These are phyloP conservation scores for Hydnomerulius pinastri DNA, from an alignment of 768 basidiomycete species.

Conservation along the genomic window DNA sequence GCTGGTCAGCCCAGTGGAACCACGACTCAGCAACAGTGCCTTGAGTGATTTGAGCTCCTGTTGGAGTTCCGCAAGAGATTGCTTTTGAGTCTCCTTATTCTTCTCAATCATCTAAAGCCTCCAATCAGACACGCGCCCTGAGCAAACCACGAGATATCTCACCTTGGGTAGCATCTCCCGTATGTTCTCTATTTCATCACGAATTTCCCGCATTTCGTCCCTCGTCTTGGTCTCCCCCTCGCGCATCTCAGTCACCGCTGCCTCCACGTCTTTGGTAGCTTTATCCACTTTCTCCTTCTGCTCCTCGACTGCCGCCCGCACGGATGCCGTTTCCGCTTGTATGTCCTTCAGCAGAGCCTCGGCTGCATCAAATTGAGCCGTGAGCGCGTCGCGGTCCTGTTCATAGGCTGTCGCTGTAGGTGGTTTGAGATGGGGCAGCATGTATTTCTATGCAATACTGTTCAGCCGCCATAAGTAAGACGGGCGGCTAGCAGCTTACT, in stretches of 20 bases:
- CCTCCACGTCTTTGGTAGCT: conserved; percentile 71
- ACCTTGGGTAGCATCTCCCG: conserved; percentile 95
- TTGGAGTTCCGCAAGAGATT: conserved; percentile 84
- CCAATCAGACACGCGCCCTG: conserved; percentile 1
- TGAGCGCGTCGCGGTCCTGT: conserved; percentile 79
- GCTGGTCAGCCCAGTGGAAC: conserved; percentile 47
- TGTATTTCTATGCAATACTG: conserved; percentile 69
- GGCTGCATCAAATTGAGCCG: conserved; percentile 88
- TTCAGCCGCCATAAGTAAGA: not conserved
- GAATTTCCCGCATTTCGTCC: conserved; percentile 89
- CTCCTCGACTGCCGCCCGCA: conserved; percentile 71
- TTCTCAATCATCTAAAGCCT: conserved; percentile 85
- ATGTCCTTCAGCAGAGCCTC: conserved; percentile 81
- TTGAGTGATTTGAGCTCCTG: conserved; percentile 95
- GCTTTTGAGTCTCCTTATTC: conserved; percentile 81
- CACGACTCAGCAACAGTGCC: conserved; percentile 78
- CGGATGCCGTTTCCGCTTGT: conserved; percentile 71
- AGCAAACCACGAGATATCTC: conserved; percentile 9
- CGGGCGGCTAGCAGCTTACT: conserved; percentile 44
- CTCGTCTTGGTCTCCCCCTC: conserved; percentile 77
- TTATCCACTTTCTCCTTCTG: conserved; percentile 74
- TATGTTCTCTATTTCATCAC: conserved; percentile 87
- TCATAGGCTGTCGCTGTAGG: conserved; percentile 89
- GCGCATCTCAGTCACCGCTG: conserved; percentile 71
- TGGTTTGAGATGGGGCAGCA: conserved; percentile 88